Percentiles rank a stretch among this genome's conserved stretches.
These are phyloP conservation scores for Grosmannia clavigera DNA, from an alignment of 2,329 filamentous ascomycete genomes.

Conservation along the genomic window DNA sequence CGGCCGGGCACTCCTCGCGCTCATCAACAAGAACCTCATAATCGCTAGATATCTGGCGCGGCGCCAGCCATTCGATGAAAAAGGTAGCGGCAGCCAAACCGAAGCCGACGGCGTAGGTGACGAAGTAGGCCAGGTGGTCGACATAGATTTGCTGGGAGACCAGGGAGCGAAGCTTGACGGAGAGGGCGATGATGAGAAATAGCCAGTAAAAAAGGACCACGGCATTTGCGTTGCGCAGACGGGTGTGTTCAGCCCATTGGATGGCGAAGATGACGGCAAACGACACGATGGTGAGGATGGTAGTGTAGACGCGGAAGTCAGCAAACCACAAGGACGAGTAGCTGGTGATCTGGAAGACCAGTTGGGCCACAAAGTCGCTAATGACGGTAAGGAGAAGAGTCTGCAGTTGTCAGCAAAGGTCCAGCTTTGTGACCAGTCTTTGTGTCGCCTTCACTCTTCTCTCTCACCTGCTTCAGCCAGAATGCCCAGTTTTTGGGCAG, in stretches of 20 bases:
- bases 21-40: constrained; percentile 47
- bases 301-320: constrained; percentile 81
- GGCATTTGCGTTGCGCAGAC: constrained; percentile 73
- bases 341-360: constrained; percentile 60
- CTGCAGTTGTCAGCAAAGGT: constrained; percentile 16
- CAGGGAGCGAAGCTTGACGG: constrained; percentile 76
- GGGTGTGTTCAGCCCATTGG: constrained; percentile 77
- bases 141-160: constrained; percentile 63
- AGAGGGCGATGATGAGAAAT: constrained; percentile 64
- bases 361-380: constrained; percentile 57
- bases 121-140: constrained; percentile 59
- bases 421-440: background rate
- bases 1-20: constrained; percentile 54
- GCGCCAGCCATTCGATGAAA: constrained; percentile 71
- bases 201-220: constrained; percentile 90
- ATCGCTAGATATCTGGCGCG: constrained; percentile 52
- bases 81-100: constrained; percentile 62
- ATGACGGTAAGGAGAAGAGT: constrained; percentile 55
- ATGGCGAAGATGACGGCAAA: constrained; percentile 63
- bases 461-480: constrained; percentile 72
- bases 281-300: constrained; percentile 57
- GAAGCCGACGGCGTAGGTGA: constrained; percentile 60
- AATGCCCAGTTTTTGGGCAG: constrained; percentile 84
- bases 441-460: no score
- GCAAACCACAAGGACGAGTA: constrained; percentile 59